Evolutionary conservation across 78 protist species (phyloP).

Genomic region (Emiliania huxleyi): DNA sequence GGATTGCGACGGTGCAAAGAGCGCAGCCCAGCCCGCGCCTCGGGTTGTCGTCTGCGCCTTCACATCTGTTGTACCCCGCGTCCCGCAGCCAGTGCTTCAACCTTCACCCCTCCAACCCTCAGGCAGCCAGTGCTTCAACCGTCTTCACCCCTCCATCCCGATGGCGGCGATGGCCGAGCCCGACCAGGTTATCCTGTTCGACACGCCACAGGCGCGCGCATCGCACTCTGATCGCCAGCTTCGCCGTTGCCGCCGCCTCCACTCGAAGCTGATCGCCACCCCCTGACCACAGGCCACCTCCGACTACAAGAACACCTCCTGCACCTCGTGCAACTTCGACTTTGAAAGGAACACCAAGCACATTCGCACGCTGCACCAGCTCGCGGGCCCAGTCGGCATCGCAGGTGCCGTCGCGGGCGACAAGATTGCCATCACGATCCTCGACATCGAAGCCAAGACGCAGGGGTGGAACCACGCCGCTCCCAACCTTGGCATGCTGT

Average conservation of each 20-base stretch:
- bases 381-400: background rate
- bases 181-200: background rate
- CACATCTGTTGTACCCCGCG: no score
- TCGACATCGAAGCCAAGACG: background rate
- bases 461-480: slow-evolving; percentile 8
- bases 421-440: background rate
- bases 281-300: background rate
- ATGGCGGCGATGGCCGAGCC: background rate
- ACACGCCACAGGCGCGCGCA: background rate
- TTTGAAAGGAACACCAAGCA: background rate
- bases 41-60: no score
- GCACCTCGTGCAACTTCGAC: background rate
- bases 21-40: no score
- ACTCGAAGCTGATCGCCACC: no score
- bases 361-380: background rate
- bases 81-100: no score
- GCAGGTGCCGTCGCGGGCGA: background rate
- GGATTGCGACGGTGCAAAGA: no score
- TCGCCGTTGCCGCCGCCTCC: no score
- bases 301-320: background rate
- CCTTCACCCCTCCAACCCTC: no score
- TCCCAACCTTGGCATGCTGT: background rate
- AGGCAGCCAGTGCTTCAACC: slow-evolving; percentile 18
- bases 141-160: background rate
- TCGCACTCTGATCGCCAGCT: no score